These are phyloP conservation scores for Periconia digitata DNA, from an alignment of 2,329 filamentous ascomycete genomes.

Conservation along the genomic window DNA sequence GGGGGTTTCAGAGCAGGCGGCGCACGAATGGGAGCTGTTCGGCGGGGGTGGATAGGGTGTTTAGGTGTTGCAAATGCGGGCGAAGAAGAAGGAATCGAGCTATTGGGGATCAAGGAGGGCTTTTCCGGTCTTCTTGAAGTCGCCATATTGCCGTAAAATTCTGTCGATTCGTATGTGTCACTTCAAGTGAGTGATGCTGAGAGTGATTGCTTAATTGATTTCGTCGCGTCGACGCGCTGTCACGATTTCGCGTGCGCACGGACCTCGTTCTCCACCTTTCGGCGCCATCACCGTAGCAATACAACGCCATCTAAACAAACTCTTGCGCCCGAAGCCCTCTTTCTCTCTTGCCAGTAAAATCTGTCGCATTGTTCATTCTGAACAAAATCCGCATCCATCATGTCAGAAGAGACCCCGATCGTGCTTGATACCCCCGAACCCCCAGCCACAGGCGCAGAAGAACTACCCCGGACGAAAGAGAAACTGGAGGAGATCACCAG, in stretches of 20 bases:
- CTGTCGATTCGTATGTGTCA: slow-evolving; percentile 5
- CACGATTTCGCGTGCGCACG: slow-evolving; percentile 17
- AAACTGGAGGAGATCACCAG: slow-evolving; percentile 77
- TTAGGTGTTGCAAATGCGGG: slow-evolving; percentile 86
- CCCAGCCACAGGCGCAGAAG: slow-evolving; percentile 16
- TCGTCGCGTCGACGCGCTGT: slow-evolving; percentile 24
- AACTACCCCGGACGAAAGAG: slow-evolving; percentile 53
- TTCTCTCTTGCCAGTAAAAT: neutral
- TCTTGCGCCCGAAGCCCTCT: neutral
- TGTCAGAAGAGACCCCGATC: slow-evolving; percentile 25
- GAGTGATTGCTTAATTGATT: slow-evolving; percentile 3
- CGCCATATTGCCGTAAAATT: slow-evolving; percentile 21
- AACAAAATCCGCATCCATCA: slow-evolving; percentile 7
- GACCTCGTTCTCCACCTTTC: slow-evolving; percentile 4
- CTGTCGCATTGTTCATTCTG: slow-evolving; percentile 10
- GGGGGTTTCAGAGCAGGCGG: slow-evolving; percentile 55
- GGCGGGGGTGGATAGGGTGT: slow-evolving; percentile 68
- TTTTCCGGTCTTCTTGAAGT: slow-evolving; percentile 33
- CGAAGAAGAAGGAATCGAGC: slow-evolving; percentile 81
- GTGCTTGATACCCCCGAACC: slow-evolving; percentile 14
- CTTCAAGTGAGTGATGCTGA: slow-evolving; percentile 1
- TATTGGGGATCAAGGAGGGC: slow-evolving; percentile 39
- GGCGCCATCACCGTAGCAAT: too few relatives aligned
- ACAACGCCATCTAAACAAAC: too few relatives aligned
- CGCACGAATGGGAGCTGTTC: slow-evolving; percentile 45